Base-by-base conservation (phyloP, 129 eudicot species). In the Helianthus tuberosus region DNA sequence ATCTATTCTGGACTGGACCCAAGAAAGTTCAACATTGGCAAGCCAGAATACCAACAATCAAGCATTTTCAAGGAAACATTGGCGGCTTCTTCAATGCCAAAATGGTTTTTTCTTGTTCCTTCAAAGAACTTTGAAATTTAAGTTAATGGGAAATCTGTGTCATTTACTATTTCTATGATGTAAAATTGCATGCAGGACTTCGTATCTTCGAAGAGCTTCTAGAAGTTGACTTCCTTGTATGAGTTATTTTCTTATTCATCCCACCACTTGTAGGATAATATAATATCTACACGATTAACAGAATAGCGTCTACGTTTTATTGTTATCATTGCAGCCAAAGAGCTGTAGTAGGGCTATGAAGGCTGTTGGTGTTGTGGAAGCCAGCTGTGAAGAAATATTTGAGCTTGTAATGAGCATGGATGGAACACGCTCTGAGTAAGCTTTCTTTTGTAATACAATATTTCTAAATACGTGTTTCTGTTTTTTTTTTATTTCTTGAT, bases 11-110 rank as follows among this genome's bases (percentile, higher is more conserved):
- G 99, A 95, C 82, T 95, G 99, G 99, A 95, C 99, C 13, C 89
- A 88, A 82, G 99, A 95, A 79, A 77, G 84, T 72, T 83, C 97
- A 69, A 90, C 89, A 57, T 79, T 95, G 77, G 83, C 95, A 72
- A 83, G 87, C 83, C 96, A 91, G 59, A 91, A 83, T 68, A 72
- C 83, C 10, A 77, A 84, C 81, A 93, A 82, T 81, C 99, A 95
- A 77, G 97, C 87, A 65, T 95, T 95, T 75, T 95, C 97, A 51
- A 87, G 97, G 72, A 95, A 89, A 78, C 87, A 91, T 75, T 95
- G 99, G 99, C 97, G 99, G 70, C 96, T 95, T 78, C 97, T 95
- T 77, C 99, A 95, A 79, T 95, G 99, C 84, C 99, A 95, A 89
- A 95, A 95, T 81, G 99, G 99, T 95, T 50, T 23, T 41, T 61